phyloP scores from a whole-genome alignment of 106 monocot genomes.

The Allium fistulosum region DNA sequence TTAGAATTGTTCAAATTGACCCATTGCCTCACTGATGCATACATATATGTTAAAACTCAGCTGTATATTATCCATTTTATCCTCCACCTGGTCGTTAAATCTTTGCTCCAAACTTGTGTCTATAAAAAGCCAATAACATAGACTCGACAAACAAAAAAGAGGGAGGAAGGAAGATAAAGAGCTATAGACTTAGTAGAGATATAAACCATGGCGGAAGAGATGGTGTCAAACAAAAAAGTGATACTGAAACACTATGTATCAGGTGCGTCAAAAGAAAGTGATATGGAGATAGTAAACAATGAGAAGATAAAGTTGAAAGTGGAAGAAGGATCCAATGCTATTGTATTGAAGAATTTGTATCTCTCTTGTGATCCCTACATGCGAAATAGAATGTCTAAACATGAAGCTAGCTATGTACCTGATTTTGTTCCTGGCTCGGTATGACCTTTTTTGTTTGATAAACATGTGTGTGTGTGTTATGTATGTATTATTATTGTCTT shows the following conservation, averaged over 20 bases:
- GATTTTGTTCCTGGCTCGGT: conserved; percentile 65
- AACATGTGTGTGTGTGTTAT: no score
- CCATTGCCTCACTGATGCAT: no score
- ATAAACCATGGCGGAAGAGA: not conserved
- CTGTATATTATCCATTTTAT: no score
- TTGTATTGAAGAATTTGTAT: conserved; percentile 67
- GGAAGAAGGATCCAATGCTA: conserved; percentile 26
- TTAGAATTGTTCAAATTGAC: no score
- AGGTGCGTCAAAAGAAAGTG: conserved; percentile 19
- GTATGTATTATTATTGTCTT: no score
- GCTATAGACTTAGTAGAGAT: no score
- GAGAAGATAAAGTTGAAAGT: conserved; percentile 6
- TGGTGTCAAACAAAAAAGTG: conserved; percentile 32
- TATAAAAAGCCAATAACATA: no score
- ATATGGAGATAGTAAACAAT: conserved; percentile 32
- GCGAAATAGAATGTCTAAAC: conserved; percentile 51
- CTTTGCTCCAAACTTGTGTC: no score
- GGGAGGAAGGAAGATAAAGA: no score
- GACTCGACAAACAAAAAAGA: no score
- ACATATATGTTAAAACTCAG: no score
- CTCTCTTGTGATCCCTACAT: conserved; percentile 79
- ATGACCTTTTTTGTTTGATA: not conserved
- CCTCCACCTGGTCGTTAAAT: no score
- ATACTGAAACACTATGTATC: conserved; percentile 26
- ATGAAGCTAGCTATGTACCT: conserved; percentile 37